phyloP scores from a whole-genome alignment of 225 moss, liverwort and hornwort species.

The Sphagnum contortum region DNA sequence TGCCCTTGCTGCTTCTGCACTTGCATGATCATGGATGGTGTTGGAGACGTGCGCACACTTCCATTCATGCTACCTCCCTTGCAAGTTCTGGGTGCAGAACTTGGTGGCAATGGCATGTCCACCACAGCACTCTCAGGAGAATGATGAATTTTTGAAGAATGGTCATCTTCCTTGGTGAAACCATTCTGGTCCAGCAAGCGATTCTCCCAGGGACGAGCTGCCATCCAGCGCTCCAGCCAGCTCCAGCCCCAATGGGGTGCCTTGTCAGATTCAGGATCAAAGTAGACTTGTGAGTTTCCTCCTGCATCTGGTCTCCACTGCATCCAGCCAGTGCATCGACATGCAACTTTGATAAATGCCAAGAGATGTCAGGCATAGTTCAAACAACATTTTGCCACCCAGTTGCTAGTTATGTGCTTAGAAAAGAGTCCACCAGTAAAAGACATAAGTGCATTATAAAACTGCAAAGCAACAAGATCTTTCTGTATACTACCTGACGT shows the following conservation, averaged over 20 bases:
- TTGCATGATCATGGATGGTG: slow-evolving; percentile 4
- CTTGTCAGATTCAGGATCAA: slow-evolving; percentile 60
- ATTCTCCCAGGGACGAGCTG: slow-evolving; percentile 85
- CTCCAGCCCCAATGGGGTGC: slow-evolving; percentile 89
- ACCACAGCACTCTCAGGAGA: too few relatives aligned
- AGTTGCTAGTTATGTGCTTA: too few relatives aligned
- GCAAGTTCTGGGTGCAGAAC: background rate
- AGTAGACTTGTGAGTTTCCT: slow-evolving; percentile 47
- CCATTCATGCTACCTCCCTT: slow-evolving; percentile 8
- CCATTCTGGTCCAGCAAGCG: slow-evolving; percentile 28
- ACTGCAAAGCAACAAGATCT: too few relatives aligned
- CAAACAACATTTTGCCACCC: too few relatives aligned
- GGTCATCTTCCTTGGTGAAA: slow-evolving; percentile 2
- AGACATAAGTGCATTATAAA: too few relatives aligned
- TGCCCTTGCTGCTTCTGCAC: background rate
- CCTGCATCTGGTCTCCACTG: slow-evolving; percentile 63
- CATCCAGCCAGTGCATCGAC: background rate
- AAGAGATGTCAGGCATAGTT: too few relatives aligned
- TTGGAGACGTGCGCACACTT: slow-evolving; percentile 20
- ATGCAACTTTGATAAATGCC: background rate
- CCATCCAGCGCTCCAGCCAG: slow-evolving; percentile 98
- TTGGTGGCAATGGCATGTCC: too few relatives aligned
- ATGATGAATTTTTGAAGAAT: too few relatives aligned
- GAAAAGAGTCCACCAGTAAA: too few relatives aligned
- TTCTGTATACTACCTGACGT: slow-evolving; percentile 29